Conservation (phyloP, 1,139 yeast genomes). For the Kodamaea ohmeri region DNA sequence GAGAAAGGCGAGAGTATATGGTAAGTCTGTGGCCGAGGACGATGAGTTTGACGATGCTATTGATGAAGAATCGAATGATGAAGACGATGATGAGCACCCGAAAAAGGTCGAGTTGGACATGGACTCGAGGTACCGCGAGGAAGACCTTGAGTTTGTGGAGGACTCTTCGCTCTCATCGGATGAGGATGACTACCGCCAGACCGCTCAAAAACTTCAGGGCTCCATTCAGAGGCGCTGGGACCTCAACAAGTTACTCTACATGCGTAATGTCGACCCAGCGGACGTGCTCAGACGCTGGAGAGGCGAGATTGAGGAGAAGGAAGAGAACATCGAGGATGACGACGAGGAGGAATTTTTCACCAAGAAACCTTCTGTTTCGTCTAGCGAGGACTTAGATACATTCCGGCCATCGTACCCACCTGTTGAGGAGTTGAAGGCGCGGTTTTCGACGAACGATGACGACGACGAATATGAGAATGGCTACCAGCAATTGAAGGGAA, state of each 20-base stretch:
- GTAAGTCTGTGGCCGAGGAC: constrained; percentile 50
- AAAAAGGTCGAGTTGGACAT: constrained; percentile 52
- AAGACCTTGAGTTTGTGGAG: constrained; percentile 51
- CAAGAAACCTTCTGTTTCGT: constrained; percentile 39
- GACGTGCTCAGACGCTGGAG: constrained; percentile 80
- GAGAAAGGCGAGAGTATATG: constrained; percentile 61
- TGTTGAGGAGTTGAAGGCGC: constrained; percentile 48
- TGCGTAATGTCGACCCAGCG: constrained; percentile 69
- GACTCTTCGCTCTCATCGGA: constrained; percentile 45
- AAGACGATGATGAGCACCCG: constrained; percentile 36
- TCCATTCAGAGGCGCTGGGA: constrained; percentile 62
- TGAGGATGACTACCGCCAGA: constrained; percentile 35
- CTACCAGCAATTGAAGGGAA: constrained; percentile 46
- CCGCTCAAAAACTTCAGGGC: constrained; percentile 47
- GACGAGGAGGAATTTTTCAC: constrained; percentile 56
- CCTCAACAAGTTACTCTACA: constrained; percentile 74
- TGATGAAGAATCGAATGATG: constrained; percentile 39
- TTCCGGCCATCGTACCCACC: constrained; percentile 41
- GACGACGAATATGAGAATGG: constrained; percentile 46
- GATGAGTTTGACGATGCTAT: constrained; percentile 44
- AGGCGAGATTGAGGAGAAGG: constrained; percentile 44
- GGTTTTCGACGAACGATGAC: constrained; percentile 49
- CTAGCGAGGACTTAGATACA: constrained; percentile 32
- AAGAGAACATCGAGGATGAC: constrained; percentile 49
- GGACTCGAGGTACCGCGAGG: constrained; percentile 37